These are phyloP conservation scores for Osmozyma mogii DNA, from an alignment of 805 yeast species.

Conservation along the genomic window DNA sequence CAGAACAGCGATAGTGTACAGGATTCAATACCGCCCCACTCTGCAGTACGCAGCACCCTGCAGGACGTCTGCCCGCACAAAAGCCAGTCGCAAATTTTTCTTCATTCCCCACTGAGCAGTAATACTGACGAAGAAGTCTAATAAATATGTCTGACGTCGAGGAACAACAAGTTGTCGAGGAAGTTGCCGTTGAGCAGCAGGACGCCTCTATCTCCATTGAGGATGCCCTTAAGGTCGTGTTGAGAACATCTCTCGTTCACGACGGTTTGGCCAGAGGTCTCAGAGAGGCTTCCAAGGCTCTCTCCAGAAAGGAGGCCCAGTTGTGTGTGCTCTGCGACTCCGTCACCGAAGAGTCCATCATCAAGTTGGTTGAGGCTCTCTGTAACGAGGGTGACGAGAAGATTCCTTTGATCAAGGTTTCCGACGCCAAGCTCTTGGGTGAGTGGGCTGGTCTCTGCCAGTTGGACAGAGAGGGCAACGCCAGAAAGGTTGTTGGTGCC, in stretches of 20 bases:
- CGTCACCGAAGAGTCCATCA: conserved; percentile 95
- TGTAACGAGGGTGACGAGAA: conserved; percentile 96
- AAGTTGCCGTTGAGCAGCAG: conserved; percentile 76
- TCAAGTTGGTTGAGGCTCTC: conserved; percentile 97
- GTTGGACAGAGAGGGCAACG: conserved; percentile 99
- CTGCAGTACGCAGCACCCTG: not conserved
- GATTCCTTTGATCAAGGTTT: conserved; percentile 97
- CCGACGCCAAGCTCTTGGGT: conserved; percentile 99
- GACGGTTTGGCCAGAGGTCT: conserved; percentile 99
- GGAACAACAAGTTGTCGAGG: conserved; percentile 75
- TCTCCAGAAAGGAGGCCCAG: conserved; percentile 95
- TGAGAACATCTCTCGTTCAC: conserved; percentile 95
- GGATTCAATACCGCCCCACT: no score
- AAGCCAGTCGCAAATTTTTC: not conserved
- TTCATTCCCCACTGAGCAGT: conserved; percentile 22
- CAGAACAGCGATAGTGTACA: no score
- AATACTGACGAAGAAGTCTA: conserved; percentile 68
- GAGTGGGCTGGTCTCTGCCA: conserved; percentile 99
- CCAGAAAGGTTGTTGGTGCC: conserved; percentile 99
- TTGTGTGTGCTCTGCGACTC: conserved; percentile 96
- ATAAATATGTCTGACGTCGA: conserved; percentile 86
- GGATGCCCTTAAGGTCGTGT: conserved; percentile 96
- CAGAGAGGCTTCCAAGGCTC: conserved; percentile 99
- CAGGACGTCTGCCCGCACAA: no score
- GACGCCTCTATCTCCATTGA: conserved; percentile 91